A percentile compares a stretch with the other conserved stretches of the same genome.
Evolutionary conservation across 1,284 basidiomycete genomes (phyloP).

Genomic region (Macrocybe sp.): DNA sequence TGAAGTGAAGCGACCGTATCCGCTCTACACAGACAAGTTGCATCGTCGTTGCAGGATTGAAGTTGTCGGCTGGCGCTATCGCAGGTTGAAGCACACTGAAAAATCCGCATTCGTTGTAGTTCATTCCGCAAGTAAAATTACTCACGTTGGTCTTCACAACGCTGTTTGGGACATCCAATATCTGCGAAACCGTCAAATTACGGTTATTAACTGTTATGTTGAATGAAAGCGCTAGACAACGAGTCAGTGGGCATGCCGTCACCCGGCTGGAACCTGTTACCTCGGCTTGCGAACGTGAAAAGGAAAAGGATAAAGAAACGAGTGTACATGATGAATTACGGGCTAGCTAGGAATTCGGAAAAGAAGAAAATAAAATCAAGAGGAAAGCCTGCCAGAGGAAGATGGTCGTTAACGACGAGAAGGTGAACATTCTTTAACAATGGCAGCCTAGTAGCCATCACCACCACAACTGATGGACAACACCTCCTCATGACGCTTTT

Average conservation of each 20-base stretch:
- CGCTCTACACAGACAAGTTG: conserved; percentile 47
- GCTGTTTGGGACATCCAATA: conserved; percentile 40
- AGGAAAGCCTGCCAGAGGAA: conserved; percentile 33
- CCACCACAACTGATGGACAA: background rate
- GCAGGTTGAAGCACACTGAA: conserved; percentile 43
- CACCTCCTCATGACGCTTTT: background rate
- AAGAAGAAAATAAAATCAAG: conserved; percentile 12
- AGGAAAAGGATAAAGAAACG: conserved; percentile 29
- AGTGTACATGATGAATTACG: conserved; percentile 21
- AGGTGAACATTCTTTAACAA: background rate
- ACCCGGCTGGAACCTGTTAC: conserved; percentile 24
- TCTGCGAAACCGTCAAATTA: conserved; percentile 36
- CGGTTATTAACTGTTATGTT: conserved; percentile 41
- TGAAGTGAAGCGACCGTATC: conserved; percentile 35
- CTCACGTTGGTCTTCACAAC: conserved; percentile 37
- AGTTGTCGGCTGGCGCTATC: conserved; percentile 30
- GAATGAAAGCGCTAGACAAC: conserved; percentile 38
- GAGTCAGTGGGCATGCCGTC: background rate
- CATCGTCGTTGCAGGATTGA: conserved; percentile 32
- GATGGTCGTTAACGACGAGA: background rate
- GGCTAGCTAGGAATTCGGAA: conserved; percentile 11
- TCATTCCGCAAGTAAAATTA: conserved; percentile 1
- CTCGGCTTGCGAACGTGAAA: conserved; percentile 48
- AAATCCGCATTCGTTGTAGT: conserved; percentile 3
- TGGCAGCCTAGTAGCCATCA: background rate